Conservation (phyloP, 2,329 filamentous ascomycete genomes). For the Cucurbitaria berberidis region DNA sequence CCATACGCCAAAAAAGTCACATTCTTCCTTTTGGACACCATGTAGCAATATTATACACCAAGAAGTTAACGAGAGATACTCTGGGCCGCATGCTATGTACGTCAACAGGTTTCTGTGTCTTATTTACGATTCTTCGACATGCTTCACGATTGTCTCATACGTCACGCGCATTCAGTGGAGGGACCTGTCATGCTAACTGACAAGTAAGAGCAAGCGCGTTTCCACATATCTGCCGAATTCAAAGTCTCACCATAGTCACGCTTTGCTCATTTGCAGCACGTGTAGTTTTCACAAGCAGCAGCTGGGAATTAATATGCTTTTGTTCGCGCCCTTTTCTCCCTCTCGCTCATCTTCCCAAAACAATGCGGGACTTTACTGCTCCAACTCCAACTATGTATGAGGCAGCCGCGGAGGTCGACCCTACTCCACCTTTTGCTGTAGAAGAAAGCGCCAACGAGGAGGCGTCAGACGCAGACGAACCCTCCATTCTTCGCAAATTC, state of each 20-base stretch:
- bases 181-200: background rate
- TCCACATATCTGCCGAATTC: background rate
- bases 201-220: background rate
- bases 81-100: no score
- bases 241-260: background rate
- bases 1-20: no score
- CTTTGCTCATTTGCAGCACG: background rate
- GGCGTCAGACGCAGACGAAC: background rate
- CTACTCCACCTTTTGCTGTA: background rate
- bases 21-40: no score
- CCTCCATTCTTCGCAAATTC: background rate
- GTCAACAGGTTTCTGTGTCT: no score
- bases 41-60: background rate
- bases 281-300: background rate
- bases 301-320: background rate
- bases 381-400: background rate
- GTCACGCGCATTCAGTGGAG: background rate
- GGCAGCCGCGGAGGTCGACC: conserved; percentile 1
- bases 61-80: no score
- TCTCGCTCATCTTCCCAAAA: background rate
- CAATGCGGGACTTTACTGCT: conserved; percentile 3
- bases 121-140: background rate
- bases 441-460: background rate
- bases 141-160: background rate
- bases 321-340: background rate